Base-by-base conservation (phyloP, 2,329 filamentous ascomycete species). In the Cytospora mali region DNA sequence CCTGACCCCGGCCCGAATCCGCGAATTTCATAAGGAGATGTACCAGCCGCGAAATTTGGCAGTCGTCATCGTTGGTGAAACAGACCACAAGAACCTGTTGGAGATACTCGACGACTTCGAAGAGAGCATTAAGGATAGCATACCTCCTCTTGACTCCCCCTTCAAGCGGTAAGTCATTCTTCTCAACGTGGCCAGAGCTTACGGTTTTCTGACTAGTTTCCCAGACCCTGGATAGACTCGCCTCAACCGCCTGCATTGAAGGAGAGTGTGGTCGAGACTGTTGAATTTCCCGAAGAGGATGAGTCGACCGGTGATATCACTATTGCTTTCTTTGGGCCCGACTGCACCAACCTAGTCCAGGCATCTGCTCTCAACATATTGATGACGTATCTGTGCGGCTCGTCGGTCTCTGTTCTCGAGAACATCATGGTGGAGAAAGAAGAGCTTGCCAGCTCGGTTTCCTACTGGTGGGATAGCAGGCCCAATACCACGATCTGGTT, bases 31-130 rank as follows among this genome's bases (percentile, higher is more conserved):
- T 75, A 88, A 88, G 66, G 91, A 93, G 67, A 98, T 99, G 94
- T 99, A 99, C 72, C 94, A 98, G 74, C 95, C 95, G 3, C 94
- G 93, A 73, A 99, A 99, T 71, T 80, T 99, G 64, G 96, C 93
- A 67, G 79, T 99, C 29, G 85, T 97, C 28, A 87, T 99, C 64
- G 89, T 96, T n/a, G 95, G 95, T 50, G 93, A 97, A 75, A 87
- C 96, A 1, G 88, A 97, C 71, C 91, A 97, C 72, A 78, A 85
- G 0, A 84, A 96, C 70, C 83, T 99, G 62, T 79, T 98, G 25
- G 77, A 88, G 33, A 92, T 96, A 53, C 78, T 99, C 35, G 92
- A 97, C 70, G 81, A 88, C 27, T 99, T 99, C 71, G 95, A 99
- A 75, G 87, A 90, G 65, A 90, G 90, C 31, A 94, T 98, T 70